Evolutionary conservation across 768 basidiomycete species (phyloP).

Genomic region (Austroboletus festivus): DNA sequence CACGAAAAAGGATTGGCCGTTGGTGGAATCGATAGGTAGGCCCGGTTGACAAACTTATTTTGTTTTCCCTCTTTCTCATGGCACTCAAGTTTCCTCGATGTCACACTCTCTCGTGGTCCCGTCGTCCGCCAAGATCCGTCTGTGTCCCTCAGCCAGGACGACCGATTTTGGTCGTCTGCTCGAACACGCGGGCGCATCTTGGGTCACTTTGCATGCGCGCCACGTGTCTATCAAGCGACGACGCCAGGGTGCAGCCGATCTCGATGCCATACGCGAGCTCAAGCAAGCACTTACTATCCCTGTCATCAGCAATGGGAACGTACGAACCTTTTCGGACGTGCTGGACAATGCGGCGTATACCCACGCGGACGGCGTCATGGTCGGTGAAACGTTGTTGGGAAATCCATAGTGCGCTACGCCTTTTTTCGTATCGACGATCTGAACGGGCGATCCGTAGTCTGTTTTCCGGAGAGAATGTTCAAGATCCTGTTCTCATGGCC

Average conservation of each 20-base stretch:
- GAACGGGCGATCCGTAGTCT: conserved; percentile 39
- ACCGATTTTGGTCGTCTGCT: conserved; percentile 53
- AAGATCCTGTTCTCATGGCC: conserved; percentile 64
- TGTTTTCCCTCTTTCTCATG: background rate
- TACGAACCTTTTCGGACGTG: conserved; percentile 57
- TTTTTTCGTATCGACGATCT: background rate
- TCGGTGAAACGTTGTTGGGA: conserved; percentile 70
- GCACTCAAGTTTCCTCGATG: conserved; percentile 49
- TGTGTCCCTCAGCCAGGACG: conserved; percentile 54
- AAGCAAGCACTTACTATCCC: conserved; percentile 51
- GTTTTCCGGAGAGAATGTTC: conserved; percentile 47
- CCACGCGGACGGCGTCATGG: conserved; percentile 74
- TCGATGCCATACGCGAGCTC: conserved; percentile 54
- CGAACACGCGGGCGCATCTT: conserved; percentile 64
- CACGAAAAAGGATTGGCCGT: conserved; percentile 66
- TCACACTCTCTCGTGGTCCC: conserved; percentile 61
- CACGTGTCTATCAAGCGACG: conserved; percentile 68
- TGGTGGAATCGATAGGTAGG: conserved; percentile 61
- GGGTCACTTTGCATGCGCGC: conserved; percentile 73
- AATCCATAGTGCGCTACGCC: conserved; percentile 61
- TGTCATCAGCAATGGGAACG: conserved; percentile 79
- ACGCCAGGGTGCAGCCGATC: conserved; percentile 68
- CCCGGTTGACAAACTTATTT: background rate
- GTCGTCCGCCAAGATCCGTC: conserved; percentile 60
- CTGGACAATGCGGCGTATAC: conserved; percentile 51